These are phyloP conservation scores for Scedosporium apiospermum DNA, from an alignment of 2,329 filamentous ascomycete genomes.

Conservation along the genomic window DNA sequence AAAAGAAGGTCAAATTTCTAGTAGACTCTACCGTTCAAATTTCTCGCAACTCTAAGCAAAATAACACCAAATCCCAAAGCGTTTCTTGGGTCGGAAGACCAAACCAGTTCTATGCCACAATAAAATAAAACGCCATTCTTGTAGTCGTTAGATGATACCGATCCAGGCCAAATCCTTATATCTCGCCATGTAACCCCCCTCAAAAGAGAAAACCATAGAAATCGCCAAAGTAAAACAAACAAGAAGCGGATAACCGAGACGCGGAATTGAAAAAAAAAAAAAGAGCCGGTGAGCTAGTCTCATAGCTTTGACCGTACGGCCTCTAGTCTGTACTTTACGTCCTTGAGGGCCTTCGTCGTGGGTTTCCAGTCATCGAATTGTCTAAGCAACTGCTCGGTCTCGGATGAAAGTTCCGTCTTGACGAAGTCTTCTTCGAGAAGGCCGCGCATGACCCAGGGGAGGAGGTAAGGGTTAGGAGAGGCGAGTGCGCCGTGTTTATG, in stretches of 20 bases:
- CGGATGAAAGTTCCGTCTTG: slow-evolving; percentile 65
- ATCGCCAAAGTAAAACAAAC: neutral
- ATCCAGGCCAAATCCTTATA: too few relatives aligned
- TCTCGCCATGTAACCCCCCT: neutral
- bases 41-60: too few relatives aligned
- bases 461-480: slow-evolving; percentile 72
- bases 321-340: slow-evolving; percentile 91
- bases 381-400: slow-evolving; percentile 69
- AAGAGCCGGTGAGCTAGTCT: slow-evolving; percentile 1
- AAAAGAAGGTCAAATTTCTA: neutral
- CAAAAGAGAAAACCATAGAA: neutral
- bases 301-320: slow-evolving; percentile 77
- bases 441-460: slow-evolving; percentile 94
- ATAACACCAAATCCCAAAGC: too few relatives aligned
- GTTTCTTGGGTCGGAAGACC: neutral
- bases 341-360: slow-evolving; percentile 79
- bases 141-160: neutral
- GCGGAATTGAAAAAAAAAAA: neutral
- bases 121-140: neutral
- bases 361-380: slow-evolving; percentile 95
- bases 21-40: too few relatives aligned
- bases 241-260: neutral
- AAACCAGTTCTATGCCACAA: neutral
- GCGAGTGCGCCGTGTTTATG: slow-evolving; percentile 21
- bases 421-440: slow-evolving; percentile 87